Evolutionary conservation across 176 grass and related monocot species (phyloP).

Genomic region (Eleusine indica): DNA sequence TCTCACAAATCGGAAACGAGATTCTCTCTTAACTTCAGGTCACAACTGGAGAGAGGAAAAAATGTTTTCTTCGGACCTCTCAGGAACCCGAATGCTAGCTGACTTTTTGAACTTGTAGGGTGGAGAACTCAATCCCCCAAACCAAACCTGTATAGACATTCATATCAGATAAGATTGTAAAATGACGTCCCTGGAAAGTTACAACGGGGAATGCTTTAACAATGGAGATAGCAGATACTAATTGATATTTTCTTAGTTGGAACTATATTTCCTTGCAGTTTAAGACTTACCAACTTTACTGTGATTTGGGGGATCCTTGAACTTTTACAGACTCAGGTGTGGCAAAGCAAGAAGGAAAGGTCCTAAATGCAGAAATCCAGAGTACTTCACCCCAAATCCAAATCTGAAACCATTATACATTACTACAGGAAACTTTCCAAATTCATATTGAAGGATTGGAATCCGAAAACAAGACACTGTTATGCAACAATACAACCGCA

Average conservation of each 20-base stretch:
- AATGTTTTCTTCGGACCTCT: not conserved
- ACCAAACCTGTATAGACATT: constrained; percentile 33
- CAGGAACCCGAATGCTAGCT: constrained; percentile 1
- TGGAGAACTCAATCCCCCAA: constrained; percentile 32
- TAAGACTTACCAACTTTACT: constrained; percentile 36
- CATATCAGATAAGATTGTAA: constrained; percentile 12
- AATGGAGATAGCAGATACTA: constrained; percentile 3
- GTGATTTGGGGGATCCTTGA: constrained; percentile 43
- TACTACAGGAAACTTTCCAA: constrained; percentile 15
- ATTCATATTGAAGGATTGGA: not conserved
- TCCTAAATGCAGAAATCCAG: constrained; percentile 56
- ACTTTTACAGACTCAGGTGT: constrained; percentile 10
- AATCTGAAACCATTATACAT: constrained; percentile 48
- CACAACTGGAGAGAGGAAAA: constrained; percentile 15
- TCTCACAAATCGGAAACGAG: not conserved
- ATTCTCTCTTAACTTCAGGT: constrained; percentile 30
- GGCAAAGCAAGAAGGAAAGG: constrained; percentile 5
- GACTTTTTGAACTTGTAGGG: constrained; percentile 5
- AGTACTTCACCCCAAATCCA: constrained; percentile 66
- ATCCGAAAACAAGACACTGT: not conserved
- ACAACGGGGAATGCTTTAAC: not conserved
- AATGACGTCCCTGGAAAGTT: not conserved
- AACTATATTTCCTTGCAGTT: constrained; percentile 23
- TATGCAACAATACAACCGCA: not conserved
- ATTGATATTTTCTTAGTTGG: not conserved